These are phyloP conservation scores for Citrus medica DNA, from an alignment of 345 rosid genomes.

Conservation along the genomic window DNA sequence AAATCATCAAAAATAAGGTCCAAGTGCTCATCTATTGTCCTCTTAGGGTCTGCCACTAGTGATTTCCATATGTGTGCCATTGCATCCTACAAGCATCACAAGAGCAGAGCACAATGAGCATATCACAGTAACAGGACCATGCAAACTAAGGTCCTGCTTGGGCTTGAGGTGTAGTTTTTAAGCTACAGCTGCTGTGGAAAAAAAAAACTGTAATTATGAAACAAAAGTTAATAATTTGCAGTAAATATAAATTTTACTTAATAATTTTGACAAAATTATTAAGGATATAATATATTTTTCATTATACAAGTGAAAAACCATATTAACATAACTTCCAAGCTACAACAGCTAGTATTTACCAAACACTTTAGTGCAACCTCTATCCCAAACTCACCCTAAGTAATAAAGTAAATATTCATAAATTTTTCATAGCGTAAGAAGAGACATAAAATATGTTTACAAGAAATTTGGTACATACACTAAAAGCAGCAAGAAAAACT, in stretches of 20 bases:
- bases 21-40: slow-evolving; percentile 78
- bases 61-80: slow-evolving; percentile 98
- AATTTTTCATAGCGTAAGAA: not conserved
- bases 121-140: not conserved
- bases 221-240: too few relatives aligned
- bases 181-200: too few relatives aligned
- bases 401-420: not conserved
- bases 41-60: slow-evolving; percentile 74
- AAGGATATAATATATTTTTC: too few relatives aligned
- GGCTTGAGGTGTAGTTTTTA: too few relatives aligned
- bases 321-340: too few relatives aligned
- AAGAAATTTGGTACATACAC: not conserved
- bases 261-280: too few relatives aligned
- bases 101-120: slow-evolving; percentile 17
- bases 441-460: not conserved
- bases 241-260: too few relatives aligned
- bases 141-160: not conserved
- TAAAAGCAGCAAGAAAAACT: not conserved
- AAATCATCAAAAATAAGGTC: slow-evolving; percentile 84
- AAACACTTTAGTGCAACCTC: too few relatives aligned
- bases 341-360: too few relatives aligned
- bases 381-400: not conserved
- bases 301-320: too few relatives aligned
- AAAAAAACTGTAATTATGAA: too few relatives aligned
- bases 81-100: slow-evolving; percentile 62